Evolutionary conservation across 352 stramenopile species (phyloP), one percentile per base, ranked within the genome.

Genomic region (Peronospora farinosa): DNA sequence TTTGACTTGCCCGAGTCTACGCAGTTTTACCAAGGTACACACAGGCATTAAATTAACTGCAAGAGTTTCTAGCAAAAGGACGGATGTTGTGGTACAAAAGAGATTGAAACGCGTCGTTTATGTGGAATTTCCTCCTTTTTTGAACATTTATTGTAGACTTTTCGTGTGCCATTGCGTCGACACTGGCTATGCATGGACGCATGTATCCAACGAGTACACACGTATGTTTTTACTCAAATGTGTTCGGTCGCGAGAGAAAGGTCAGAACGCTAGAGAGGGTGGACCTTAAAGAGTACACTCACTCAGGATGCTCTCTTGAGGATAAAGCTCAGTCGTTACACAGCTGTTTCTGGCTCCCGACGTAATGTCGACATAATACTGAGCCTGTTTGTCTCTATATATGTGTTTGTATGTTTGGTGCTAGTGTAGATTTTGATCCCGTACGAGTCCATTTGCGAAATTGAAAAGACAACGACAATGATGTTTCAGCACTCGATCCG

Each of bases 141-240:
- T 2, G 7, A 1, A 31, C 8, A 10, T 31, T 10, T 31, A 12
- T 25, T 39, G 15, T 51, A 91, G 82, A 93, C 55, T 93, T 84
- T 57, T 90, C 82, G 42, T 93, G 82, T 54, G 79, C 79, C 2
- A 82, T 91, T 45, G 74, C 80, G 12, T 74, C 73, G 30, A 84
- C 78, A 50, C 69, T 92, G 41, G 74, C 78, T 57, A 90, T 89
- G 79, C 82, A 93, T 65, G 82, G 82, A 40, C 79, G 82, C 52
- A 93, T 93, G 82, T 93, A 93, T 71, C 82, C 82, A 32, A 88
- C 79, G 37, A 79, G 72, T 45, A 67, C 78, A 15, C 76, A 88
- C 55, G 68, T 89, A 38, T 93, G 82, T 64, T 93, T 93, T 50
- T 91, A 93, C 70, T 91, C 82, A 47, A 91, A 91, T 49, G 73